A percentile compares a stretch with the other conserved stretches of the same genome.
Conservation (phyloP, 1,284 basidiomycete species). For the Agaricales sp. region DNA sequence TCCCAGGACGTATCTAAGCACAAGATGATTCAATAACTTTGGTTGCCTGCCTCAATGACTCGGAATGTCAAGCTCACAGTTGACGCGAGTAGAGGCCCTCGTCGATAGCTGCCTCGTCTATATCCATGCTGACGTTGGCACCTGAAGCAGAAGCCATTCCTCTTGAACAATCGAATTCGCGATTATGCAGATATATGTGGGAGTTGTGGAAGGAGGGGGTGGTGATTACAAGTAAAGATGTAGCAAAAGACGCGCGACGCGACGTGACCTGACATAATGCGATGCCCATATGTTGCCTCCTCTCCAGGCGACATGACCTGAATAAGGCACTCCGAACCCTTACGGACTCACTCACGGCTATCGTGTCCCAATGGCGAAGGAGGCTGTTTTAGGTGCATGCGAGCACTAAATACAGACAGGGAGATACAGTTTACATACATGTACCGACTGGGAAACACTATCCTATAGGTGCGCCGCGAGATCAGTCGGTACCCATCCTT, state of each 20-base stretch:
- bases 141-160: constrained; percentile 35
- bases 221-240: background rate
- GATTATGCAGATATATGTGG: constrained; percentile 5
- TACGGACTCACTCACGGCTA: too few species aligned
- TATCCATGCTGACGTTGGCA: constrained; percentile 49
- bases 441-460: too few species aligned
- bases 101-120: constrained; percentile 77
- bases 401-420: too few species aligned
- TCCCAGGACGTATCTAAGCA: constrained; percentile 82
- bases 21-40: constrained; percentile 14
- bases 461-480: background rate
- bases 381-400: too few species aligned
- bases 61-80: constrained; percentile 60
- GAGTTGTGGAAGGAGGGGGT: background rate
- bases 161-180: constrained; percentile 1
- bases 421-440: too few species aligned
- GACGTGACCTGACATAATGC: background rate
- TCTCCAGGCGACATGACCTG: background rate
- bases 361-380: too few species aligned
- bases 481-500: constrained; percentile 6
- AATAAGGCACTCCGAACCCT: background rate
- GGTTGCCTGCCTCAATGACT: too few species aligned
- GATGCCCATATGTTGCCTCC: background rate
- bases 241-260: background rate
- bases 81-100: constrained; percentile 95